Evolutionary conservation across 179 eudicot species (phyloP), one percentile per base, ranked within the genome.

Genomic region (Corrigiola litoralis): DNA sequence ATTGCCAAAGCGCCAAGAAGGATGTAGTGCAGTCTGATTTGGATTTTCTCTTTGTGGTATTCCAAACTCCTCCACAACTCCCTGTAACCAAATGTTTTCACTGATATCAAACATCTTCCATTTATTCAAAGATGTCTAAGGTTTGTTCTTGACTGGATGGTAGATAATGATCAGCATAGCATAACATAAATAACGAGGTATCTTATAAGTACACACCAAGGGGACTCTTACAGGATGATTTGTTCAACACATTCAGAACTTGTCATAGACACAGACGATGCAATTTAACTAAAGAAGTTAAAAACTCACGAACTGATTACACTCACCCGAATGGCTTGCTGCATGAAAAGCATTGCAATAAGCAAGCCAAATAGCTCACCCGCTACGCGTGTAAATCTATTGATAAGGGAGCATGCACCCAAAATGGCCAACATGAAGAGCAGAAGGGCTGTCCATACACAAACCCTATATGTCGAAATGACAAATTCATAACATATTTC

Each of bases 331-430:
- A 94, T 83, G 46, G 99, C 99, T 81, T 94, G 87, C 80, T 94
- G 99, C 97, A 94, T 88, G 80, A 94, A 94, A 65, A 94, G 97
- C 97, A 91, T 94, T 23, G 95, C 99, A 58, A 94, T 94, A 17
- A 94, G 87, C 60, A 94, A 85, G 29, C 99, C 99, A 18, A 94
- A 94, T 46, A 90, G 77, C 81, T 94, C 99, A 72, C 99, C 99
- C 71, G 99, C 97, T 63, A 94, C 58, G n/a, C 99, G 97, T 0
- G 99, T 94, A 65, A 94, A 94, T 73, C 99, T 82, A 71, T 86
- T 94, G 75, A 94, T 94, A 38, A 94, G 84, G 49, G 99, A 94
- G 82, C 99, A 94, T 51, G 99, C 99, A 68, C 99, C 99, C 81
- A 90, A 76, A 64, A 91, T 61, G 38, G 99, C 87, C 66, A 94